Evolutionary conservation across 2,329 filamentous ascomycete species (phyloP).

Genomic region (Mycocentrospora acerina): DNA sequence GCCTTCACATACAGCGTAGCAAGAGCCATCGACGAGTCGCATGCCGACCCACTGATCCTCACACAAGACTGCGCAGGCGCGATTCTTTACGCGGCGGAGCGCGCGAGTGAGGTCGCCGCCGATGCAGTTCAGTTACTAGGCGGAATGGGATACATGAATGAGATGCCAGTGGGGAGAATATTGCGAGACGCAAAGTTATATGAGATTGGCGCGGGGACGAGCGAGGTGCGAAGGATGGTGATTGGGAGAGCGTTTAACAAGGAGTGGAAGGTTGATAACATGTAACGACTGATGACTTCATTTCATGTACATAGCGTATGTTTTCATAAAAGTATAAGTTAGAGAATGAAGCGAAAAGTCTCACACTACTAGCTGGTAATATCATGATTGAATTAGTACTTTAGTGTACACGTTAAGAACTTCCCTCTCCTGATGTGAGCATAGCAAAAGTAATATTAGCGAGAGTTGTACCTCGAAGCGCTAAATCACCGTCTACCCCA

Average conservation of each 20-base stretch:
- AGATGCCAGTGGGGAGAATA: conserved; percentile 85
- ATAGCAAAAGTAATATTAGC: too few relatives aligned
- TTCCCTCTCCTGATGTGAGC: too few relatives aligned
- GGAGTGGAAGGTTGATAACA: conserved; percentile 56
- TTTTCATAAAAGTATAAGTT: too few relatives aligned
- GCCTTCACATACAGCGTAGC: conserved; percentile 88
- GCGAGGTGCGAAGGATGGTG: conserved; percentile 90
- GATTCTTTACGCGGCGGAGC: conserved; percentile 89
- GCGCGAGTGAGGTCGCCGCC: conserved; percentile 81
- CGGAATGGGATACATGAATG: conserved; percentile 94
- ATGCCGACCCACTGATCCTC: conserved; percentile 59
- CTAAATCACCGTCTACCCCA: too few relatives aligned
- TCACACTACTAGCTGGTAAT: too few relatives aligned
- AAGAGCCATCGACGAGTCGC: conserved; percentile 64
- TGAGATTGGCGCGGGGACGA: conserved; percentile 95
- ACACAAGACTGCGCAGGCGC: conserved; percentile 95
- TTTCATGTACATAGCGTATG: too few relatives aligned
- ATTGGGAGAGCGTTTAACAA: conserved; percentile 92
- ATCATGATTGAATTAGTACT: too few relatives aligned
- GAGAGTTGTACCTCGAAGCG: too few relatives aligned
- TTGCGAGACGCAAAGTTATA: conserved; percentile 80
- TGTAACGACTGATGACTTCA: too few relatives aligned
- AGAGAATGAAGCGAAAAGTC: too few relatives aligned
- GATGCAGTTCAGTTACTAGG: conserved; percentile 92
- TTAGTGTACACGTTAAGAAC: too few relatives aligned